Evolutionary conservation across 2,329 filamentous ascomycete genomes (phyloP).

Genomic region (Rhinocladiella similis): DNA sequence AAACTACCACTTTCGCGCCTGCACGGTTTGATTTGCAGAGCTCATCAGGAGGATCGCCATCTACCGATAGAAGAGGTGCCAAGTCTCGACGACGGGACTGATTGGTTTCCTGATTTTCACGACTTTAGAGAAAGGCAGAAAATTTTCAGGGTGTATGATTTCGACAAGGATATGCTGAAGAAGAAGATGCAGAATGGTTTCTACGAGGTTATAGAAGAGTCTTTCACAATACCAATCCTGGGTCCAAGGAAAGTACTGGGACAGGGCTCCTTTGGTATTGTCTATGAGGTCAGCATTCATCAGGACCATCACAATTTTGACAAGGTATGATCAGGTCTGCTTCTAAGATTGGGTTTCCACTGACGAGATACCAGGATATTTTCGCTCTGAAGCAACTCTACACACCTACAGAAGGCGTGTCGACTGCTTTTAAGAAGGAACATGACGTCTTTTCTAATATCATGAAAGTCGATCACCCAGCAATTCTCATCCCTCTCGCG

Average conservation of each 20-base stretch:
- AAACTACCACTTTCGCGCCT: not conserved
- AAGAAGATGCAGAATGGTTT: not conserved
- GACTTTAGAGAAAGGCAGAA: not conserved
- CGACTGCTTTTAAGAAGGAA: not conserved
- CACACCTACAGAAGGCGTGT: not conserved
- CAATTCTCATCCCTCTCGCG: not conserved
- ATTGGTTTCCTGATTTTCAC: not conserved
- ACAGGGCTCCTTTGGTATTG: not conserved
- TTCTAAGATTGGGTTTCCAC: too few species aligned
- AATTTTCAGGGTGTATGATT: not conserved
- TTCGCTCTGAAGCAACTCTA: not conserved
- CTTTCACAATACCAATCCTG: too few species aligned
- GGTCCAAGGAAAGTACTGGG: not conserved
- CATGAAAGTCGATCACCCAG: not conserved
- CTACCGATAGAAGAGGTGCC: not conserved
- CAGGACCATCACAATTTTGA: not conserved
- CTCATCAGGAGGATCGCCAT: not conserved
- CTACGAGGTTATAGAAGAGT: not conserved
- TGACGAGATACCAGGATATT: too few species aligned
- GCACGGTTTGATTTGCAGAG: not conserved
- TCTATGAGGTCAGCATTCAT: not conserved
- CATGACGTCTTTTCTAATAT: not conserved
- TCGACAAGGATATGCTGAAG: not conserved
- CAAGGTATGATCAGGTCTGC: not conserved
- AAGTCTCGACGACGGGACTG: not conserved